Evolutionary conservation across 2,329 filamentous ascomycete species (phyloP), one percentile per base, ranked within the genome.

Genomic region (Aspergillus glaucus): DNA sequence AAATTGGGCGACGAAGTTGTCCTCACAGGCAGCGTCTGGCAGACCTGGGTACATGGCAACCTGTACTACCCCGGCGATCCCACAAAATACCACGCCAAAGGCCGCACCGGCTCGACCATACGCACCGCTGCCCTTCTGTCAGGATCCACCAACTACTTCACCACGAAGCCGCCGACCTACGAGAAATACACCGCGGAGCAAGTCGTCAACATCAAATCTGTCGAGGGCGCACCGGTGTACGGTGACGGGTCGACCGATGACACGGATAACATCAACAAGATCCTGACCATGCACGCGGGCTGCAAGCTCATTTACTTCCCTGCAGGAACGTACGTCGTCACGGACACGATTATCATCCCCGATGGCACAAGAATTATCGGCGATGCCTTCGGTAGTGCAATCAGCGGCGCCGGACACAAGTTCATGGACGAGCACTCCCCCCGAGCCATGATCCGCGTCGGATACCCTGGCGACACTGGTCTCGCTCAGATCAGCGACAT

Each of bases 271-370:
- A 65, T 70, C 47, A 69, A 70, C 44, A 52, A 53, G 3, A 65
- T 68, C 37, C 46, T 69, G 14, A 50, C 60, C 5, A 45, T 61
- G 8, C 58, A 63, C 8, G 69, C 70, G 5, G 61, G 66, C 14
- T 72, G 72, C 43, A 75, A 78, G 54, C 65, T 83, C 39, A 66
- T 80, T 4, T 82, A 76, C 63, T 71, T 83, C 50, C 79, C 81
- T 56, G 72, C 75, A 46, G 80, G 80, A 30, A 67, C 77, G 7
- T 84, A 78, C 52, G 60, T 75, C 12, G 68, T 78, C 12, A 69
- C 63, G 1, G 65, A 71, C 37, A 79, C 76, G 0, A 61, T 79
- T 12, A 62, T 66, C 34, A 57, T 79, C n/a, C 76, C 76, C 0
- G 59, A 64, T 6, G 72, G 75, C 17, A 75, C 75, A 3, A 70